Base-by-base conservation (phyloP, 2,329 filamentous ascomycete species). In the Exophiala oligosperma region DNA sequence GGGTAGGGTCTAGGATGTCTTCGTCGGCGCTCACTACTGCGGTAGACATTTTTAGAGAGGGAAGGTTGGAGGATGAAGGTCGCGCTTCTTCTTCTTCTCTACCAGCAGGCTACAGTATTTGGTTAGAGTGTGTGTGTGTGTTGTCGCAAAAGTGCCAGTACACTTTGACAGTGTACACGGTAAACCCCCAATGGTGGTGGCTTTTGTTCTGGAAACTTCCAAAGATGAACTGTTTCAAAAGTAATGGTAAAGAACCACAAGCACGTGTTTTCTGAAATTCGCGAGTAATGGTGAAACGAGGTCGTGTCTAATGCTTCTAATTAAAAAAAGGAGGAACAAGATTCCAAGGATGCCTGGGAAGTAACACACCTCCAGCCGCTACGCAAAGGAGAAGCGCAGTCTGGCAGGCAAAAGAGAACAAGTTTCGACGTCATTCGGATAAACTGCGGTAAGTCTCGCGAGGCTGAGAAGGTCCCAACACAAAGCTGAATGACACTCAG, bases 1-100 rank as follows among this genome's bases (percentile, higher is more conserved):
- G 90, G 52, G 90, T 91, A 49, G 94, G 92, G 79, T 96, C 92
- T 79, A 97, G 87, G 68, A 85, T 81, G 72, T 92, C 89, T 44
- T 68, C 88, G 76, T 90, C 87, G 66, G 77, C 74, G 49, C 73
- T 69, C 51, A 78, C 65, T 52, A 77, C 68, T 41, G 77, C 74
- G 59, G 71, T 68, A 14, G 76, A 76, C 65, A 67, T 67, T 7
- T 54, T 60, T 55, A 32, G 4, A 40, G 24, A 41, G 11, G 38
- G 6, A 23, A 43, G n/a, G 28, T 17, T 17, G 17, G 17, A 17
- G 17, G 17, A 17, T 17, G 17, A 17, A 17, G 17, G 17, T 17
- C 17, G 17, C 17, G 17, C 17, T 17, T 17, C 17, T 17, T 17
- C 17, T 17, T 17, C 17, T 17, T 17, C 17, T 17, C 17, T 17